Base-by-base conservation (phyloP, 306 rosid species). In the Quercus cerris region DNA sequence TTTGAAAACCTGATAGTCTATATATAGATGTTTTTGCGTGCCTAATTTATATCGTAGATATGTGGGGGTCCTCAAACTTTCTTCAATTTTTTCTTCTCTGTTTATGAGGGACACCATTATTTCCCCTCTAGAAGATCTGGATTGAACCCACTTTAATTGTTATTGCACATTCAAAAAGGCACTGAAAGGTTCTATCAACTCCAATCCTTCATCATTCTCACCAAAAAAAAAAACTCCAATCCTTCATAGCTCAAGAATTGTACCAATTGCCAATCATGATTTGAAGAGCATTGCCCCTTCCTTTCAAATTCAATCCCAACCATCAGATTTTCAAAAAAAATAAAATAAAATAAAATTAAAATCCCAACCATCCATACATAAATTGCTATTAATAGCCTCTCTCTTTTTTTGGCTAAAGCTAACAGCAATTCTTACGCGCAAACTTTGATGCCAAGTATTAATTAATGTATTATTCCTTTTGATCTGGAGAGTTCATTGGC, bases 141-240 rank as follows among this genome's bases (percentile, higher is more conserved):
- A 81, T 74, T 72, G 80, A 85, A 81, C 88, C 88, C 88, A 85
- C 85, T 78, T 69, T 55, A 70, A 77, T 30, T 78, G 77, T 75
- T 35, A 59, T 81, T 82, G 27, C 76, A 56, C 20, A 38, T 68
- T 68, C 72, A 23, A 71, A 63, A 75, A 51, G 59, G 54, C 74
- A 46, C 54, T 71, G 35, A 46, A 27, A 49, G 74, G 17, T 72
- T 64, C 73, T 11, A 28, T 54, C 22, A 49, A 13, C 15, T 49
- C 15, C 17, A 10, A 49, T 49, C 54, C 74, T 55, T 8, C 22
- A 57, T 61, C 46, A 38, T 38, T 38, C 46, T 38, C 46, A 38
- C 10, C 46, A 7, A 38, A 49, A 49, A 3, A 11, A 44, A 44
- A 49, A 49, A 13, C 1, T 49, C 4, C 54, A 10, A 49, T 49